These are phyloP conservation scores for Magnusiomyces magnusii DNA, from an alignment of 1,139 yeast species.

Conservation along the genomic window DNA sequence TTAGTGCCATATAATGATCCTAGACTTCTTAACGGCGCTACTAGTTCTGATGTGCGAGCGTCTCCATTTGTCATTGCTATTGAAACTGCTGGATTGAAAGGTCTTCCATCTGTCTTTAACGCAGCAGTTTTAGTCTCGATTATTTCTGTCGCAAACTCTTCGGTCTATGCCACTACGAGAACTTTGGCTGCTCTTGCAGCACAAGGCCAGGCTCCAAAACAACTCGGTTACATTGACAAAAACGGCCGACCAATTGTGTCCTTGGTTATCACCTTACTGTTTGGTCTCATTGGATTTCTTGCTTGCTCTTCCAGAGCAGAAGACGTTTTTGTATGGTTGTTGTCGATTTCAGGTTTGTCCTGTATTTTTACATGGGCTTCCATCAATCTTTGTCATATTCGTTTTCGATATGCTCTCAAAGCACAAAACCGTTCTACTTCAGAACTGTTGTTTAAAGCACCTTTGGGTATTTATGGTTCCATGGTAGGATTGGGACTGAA, in stretches of 20 bases:
- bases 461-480: conserved; percentile 68
- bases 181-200: conserved; percentile 73
- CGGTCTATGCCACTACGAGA: conserved; percentile 72
- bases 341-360: conserved; percentile 72
- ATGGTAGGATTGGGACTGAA: conserved; percentile 52
- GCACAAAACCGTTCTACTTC: conserved; percentile 54
- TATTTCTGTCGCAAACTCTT: conserved; percentile 64
- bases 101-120: conserved; percentile 61
- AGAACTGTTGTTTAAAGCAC: conserved; percentile 65
- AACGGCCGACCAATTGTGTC: conserved; percentile 68
- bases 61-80: conserved; percentile 73
- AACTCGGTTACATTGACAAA: conserved; percentile 63
- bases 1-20: conserved; percentile 58
- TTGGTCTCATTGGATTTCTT: conserved; percentile 64
- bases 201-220: conserved; percentile 66
- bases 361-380: conserved; percentile 73
- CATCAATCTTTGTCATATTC: conserved; percentile 59
- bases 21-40: conserved; percentile 41
- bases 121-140: conserved; percentile 65
- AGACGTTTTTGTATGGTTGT: conserved; percentile 66
- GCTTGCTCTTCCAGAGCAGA: conserved; percentile 62
- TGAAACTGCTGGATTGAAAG: conserved; percentile 46
- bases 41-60: conserved; percentile 47
- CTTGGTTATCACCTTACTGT: conserved; percentile 45
- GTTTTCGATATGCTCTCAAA: conserved; percentile 51